Evolutionary conservation across 2,329 filamentous ascomycete genomes (phyloP), one percentile per base, ranked within the genome.

Genomic region (Cercospora sojina): DNA sequence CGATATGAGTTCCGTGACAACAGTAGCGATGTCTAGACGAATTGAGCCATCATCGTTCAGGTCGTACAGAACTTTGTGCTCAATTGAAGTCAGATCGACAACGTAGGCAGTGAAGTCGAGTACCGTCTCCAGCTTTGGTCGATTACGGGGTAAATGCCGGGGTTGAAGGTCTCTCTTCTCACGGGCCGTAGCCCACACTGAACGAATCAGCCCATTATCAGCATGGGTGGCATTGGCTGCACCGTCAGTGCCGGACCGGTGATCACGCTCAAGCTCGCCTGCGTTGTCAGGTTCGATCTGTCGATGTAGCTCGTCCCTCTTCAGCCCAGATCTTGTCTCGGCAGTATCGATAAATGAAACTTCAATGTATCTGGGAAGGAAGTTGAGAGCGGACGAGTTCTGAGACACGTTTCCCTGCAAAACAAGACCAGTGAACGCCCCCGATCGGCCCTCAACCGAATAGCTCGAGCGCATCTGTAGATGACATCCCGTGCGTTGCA

Each of bases 401-500:
- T 74, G 57, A 12, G 27, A 62, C 6, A 65, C 53, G 23, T 67
- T 70, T 20, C 73, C 73, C 31, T 64, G 66, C 27, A 75, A 64
- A 5, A 66, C 67, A 7, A 75, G 56, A 23, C 61, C 65, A n/a
- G 68, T 69, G 62, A 70, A 74, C 2, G 59, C 35, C 25, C 56
- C 49, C 12, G 60, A 38, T 35, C 57, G 10, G 1, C 72, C 58
- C 43, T 75, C 72, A 8, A 74, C 69, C 7, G 60, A 16, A 43
- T 47, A 56, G n/a, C 20, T 25, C 3, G 51, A 7, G 5, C 13
- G 47, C 51, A 63, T 56, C 49, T 63, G 60, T 10, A 63, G 5
- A 61, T 75, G 72, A 56, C 73, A 72, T n/a, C 71, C 69, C 5
- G 73, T 76, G n/a, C 73, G 71, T 31, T 72, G 73, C 74, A 73